Conservation (phyloP, 192 early-diverging fungal species). For the Entomortierella lignicola region DNA sequence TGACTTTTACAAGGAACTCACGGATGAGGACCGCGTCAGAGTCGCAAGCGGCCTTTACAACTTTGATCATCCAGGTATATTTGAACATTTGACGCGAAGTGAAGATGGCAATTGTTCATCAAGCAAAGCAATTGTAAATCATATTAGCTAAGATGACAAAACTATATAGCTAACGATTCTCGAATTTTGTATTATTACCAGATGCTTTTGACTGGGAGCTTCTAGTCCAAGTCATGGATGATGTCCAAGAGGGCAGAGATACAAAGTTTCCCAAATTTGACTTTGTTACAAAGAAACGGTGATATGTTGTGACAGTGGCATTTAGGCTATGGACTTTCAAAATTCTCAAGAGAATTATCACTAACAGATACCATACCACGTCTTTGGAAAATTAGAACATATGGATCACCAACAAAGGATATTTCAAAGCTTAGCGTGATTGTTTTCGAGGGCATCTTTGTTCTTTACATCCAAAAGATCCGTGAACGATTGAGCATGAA, state of each 20-base stretch:
- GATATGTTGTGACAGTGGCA: constrained; percentile 3
- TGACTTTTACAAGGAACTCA: constrained; percentile 73
- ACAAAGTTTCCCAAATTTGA: constrained; percentile 76
- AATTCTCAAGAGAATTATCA: no score
- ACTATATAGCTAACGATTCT: no score
- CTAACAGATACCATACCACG: neutral
- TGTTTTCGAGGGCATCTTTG: constrained; percentile 82
- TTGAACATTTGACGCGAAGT: neutral
- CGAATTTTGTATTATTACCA: constrained; percentile 1
- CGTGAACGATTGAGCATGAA: constrained; percentile 80
- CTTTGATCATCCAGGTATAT: constrained; percentile 73
- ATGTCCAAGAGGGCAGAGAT: constrained; percentile 59
- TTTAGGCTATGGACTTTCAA: no score
- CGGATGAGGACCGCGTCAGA: constrained; percentile 61
- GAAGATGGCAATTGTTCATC: no score
- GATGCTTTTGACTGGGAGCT: constrained; percentile 83
- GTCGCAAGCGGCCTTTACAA: constrained; percentile 66
- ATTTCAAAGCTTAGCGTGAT: constrained; percentile 70
- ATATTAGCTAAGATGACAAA: neutral
- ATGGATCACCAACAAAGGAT: constrained; percentile 23
- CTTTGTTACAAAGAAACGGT: constrained; percentile 58
- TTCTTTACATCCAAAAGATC: constrained; percentile 76
- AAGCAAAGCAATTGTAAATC: no score
- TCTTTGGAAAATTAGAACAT: constrained; percentile 13
- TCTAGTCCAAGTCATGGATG: constrained; percentile 65